Base-by-base conservation (phyloP, 2,329 filamentous ascomycete genomes). In the Penicillium sp. region DNA sequence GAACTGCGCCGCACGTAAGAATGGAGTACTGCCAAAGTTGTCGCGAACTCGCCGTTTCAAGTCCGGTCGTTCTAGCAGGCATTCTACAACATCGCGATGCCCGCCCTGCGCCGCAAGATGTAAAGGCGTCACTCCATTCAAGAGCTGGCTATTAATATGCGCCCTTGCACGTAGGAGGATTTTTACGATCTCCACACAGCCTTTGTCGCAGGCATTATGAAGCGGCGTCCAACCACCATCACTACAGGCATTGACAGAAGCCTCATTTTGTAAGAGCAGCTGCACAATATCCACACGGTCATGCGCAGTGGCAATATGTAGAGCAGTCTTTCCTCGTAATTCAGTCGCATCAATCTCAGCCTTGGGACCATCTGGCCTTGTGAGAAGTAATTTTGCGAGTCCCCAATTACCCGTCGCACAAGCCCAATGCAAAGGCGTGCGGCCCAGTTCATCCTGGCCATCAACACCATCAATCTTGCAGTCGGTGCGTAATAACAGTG, bases 401-500 rank as follows among this genome's bases (percentile, higher is more conserved):
- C 75, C 73, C 46, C 77, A 70, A 61, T 84, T 83, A 16, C 81
- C 80, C 40, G 82, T 83, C 21, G 80, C 82, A 31, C 81, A 83
- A 1, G 83, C 82, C 82, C 83, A 85, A 55, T 85, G 77, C 37
- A 86, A 66, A 2, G 83, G 79, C 26, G 80, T 83, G 11, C 83
- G 75, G 9, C 79, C 78, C 19, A 79, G 65, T 48, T 74, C 73
- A 62, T 81, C 79, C 24, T 71, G 69, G 0, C 72, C 75, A 1
- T 66, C 65, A 3, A 63, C 61, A 6, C 73, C 75, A 56, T 79
- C 76, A 26, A 80, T 65, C 10, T 67, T 61, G 54, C 76, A 75
- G 19, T 70, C 65, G 4, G 72, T 74, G 18, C 65, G 60, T 43
- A 81, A 57, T 33, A 81, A 55, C 46, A 77, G 51, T 14, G 69